Evolutionary conservation across 768 basidiomycete species (phyloP), one percentile per base, ranked within the genome.

Genomic region (Pholiota microspora): DNA sequence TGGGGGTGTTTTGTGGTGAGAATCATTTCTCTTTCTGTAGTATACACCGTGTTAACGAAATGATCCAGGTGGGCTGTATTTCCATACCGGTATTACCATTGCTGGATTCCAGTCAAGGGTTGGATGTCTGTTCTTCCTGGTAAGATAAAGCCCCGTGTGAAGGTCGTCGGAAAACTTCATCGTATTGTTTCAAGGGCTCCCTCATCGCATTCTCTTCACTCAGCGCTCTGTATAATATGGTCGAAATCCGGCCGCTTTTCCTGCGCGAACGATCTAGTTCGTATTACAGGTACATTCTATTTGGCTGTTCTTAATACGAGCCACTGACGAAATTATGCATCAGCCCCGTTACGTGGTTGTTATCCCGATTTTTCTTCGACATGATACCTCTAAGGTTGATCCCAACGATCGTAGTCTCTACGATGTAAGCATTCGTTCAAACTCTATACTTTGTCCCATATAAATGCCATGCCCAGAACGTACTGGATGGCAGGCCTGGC

Each of bases 401-500:
- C 34, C 95, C 95, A 1, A 94, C 93, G 0, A 86, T 98, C 49
- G 73, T 95, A 47, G 86, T 97, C 5, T 81, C 86, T 3, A 84
- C 90, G 3, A 90, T 94, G 88, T 92, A 59, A 64, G 89, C 70
- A 12, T 46, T 46, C 3, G 29, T 42, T 29, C 31, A 25, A 13
- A 16, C n/a, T n/a, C n/a, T n/a, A n/a, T n/a, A n/a, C n/a, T n/a
- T 29, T 32, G n/a, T 42, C 18, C 8, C 13, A 46, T 9, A 9
- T 44, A 16, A 32, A 36, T 21, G 35, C 51, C 12, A n/a, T 47
- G 27, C 38, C 8, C 55, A 89, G 88, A 49, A 87, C 86, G n/a
- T 94, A 93, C 62, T 93, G 92, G 91, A 94, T 98, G 95, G 92
- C 93, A 2, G 94, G 95, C 10, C 81, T 98, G 3, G 80, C 90